phyloP scores from a whole-genome alignment of 2,329 filamentous ascomycete genomes.

The Scytalidium sp. region DNA sequence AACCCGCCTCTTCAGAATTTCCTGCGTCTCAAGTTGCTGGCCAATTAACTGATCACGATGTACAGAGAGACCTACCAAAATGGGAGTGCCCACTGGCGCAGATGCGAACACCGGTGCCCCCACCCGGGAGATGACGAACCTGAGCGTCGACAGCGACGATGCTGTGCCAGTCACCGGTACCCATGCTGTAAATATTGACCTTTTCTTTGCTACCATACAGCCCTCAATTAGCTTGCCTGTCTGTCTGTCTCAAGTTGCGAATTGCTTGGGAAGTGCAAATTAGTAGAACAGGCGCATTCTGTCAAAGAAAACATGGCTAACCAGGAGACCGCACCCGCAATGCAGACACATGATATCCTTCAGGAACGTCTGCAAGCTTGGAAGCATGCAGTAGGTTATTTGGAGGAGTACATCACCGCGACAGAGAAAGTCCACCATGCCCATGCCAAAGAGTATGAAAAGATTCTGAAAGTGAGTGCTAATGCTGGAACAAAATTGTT shows the following conservation, averaged over 20 bases:
- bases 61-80: constrained; percentile 13
- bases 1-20: too few species aligned
- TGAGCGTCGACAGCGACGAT: constrained; percentile 22
- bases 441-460: constrained; percentile 93
- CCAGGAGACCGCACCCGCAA: not conserved
- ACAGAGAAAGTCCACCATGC: constrained; percentile 83
- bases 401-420: constrained; percentile 84
- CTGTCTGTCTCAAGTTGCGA: not conserved
- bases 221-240: constrained; percentile 5
- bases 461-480: constrained; percentile 71
- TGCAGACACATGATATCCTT: constrained; percentile 75
- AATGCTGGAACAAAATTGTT: not conserved
- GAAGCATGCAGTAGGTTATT: constrained; percentile 89
- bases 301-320: too few species aligned
- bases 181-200: constrained; percentile 24
- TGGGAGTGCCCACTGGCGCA: too few species aligned
- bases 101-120: too few species aligned
- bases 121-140: constrained; percentile 18
- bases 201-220: not conserved
- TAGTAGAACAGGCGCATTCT: too few species aligned
- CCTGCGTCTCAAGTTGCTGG: too few species aligned
- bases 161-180: constrained; percentile 24
- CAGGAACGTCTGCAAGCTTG: constrained; percentile 87
- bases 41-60: too few species aligned
- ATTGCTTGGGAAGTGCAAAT: not conserved